A percentile compares a stretch with the other conserved stretches of the same genome.
Evolutionary conservation across 345 rosid species (phyloP).

Genomic region (Psidium friedrichsthalianum): DNA sequence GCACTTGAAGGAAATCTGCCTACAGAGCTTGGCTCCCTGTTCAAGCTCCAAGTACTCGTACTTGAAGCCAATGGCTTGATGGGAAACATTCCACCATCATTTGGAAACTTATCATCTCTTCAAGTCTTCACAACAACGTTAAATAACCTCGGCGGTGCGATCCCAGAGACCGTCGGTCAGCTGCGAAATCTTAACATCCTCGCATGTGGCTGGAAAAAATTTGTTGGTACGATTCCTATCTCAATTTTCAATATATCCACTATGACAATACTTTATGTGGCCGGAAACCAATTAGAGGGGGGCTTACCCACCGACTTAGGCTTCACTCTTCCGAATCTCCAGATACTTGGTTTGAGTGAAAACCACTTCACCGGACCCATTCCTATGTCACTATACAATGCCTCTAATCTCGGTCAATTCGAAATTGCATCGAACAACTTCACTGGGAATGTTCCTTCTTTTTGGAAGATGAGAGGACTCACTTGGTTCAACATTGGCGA

Average conservation of each 20-base stretch:
- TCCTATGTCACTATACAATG: background rate
- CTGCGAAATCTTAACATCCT: background rate
- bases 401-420: fast-evolving
- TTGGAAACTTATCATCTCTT: background rate
- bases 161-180: background rate
- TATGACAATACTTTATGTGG: fast-evolving
- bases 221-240: background rate
- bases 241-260: background rate
- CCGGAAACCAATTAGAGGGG: background rate
- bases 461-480: background rate
- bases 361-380: background rate
- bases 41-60: background rate
- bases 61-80: background rate
- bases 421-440: fast-evolving
- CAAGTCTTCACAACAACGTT: too few relatives aligned
- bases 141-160: background rate
- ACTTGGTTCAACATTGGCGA: fast-evolving
- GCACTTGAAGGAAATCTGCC: background rate
- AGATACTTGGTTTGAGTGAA: fast-evolving
- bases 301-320: background rate
- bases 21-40: background rate
- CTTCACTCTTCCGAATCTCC: background rate
- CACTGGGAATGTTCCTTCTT: background rate
- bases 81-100: background rate
- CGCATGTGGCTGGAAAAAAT: fast-evolving